Evolutionary conservation across 73 alveolate species (phyloP).

Genomic region (Stentor roeselii): DNA sequence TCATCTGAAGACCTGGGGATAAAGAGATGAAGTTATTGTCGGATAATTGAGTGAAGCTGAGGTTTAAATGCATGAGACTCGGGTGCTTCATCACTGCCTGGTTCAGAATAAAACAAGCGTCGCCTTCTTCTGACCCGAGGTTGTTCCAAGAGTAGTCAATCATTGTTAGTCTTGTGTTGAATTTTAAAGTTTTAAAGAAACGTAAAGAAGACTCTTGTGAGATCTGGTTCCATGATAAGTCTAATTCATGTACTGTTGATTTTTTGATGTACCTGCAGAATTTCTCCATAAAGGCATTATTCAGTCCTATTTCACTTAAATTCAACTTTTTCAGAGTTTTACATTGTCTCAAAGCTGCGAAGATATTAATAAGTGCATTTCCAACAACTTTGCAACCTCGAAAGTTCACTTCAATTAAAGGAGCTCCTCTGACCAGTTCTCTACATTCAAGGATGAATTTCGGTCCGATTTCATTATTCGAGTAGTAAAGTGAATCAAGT

Average conservation of each 20-base stretch:
- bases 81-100: not conserved
- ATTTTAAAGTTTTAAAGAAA: not conserved
- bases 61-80: not conserved
- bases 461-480: slow-evolving; percentile 7
- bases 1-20: not conserved
- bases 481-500: not conserved
- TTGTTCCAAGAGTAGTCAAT: slow-evolving; percentile 10
- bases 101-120: not conserved
- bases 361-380: not conserved
- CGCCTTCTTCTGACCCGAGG: not conserved
- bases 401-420: not conserved
- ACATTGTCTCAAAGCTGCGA: not conserved
- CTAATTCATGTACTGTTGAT: not conserved
- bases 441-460: not conserved
- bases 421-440: not conserved
- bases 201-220: not conserved
- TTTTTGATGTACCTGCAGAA: not conserved
- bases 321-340: not conserved
- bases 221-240: slow-evolving; percentile 8
- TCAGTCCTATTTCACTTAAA: not conserved
- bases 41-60: not conserved
- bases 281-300: not conserved
- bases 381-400: not conserved
- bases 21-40: not conserved
- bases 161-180: not conserved